phyloP scores from a whole-genome alignment of 1,284 basidiomycete species.

The Cryptococcus maquisensis region DNA sequence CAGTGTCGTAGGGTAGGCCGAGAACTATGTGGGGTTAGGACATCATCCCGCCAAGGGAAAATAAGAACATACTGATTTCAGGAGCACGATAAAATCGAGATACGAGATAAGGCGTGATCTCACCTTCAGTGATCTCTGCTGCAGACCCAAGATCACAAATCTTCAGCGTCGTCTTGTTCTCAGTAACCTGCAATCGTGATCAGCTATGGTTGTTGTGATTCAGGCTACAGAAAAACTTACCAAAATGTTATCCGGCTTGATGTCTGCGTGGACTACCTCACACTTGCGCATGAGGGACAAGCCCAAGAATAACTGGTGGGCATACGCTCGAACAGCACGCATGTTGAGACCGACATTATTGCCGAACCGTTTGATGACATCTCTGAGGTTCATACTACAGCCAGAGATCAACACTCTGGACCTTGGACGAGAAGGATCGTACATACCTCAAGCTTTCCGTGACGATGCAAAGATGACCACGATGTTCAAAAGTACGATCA shows the following conservation, averaged over 20 bases:
- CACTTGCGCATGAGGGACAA: slow-evolving; percentile 79
- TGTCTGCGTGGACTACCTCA: slow-evolving; percentile 95
- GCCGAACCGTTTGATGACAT: slow-evolving; percentile 97
- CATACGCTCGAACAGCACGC: slow-evolving; percentile 93
- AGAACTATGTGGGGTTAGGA: slow-evolving; percentile 61
- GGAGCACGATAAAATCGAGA: slow-evolving; percentile 97
- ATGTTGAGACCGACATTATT: slow-evolving; percentile 97
- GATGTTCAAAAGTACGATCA: slow-evolving; percentile 91
- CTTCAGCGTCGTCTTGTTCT: slow-evolving; percentile 89
- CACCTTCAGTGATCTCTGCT: slow-evolving; percentile 78
- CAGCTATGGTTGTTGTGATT: background rate
- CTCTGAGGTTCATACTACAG: slow-evolving; percentile 89
- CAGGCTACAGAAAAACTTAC: slow-evolving; percentile 52
- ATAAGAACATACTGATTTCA: slow-evolving; percentile 77
- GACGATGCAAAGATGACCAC: slow-evolving; percentile 93
- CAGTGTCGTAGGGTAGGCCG: slow-evolving; percentile 87
- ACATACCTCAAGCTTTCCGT: slow-evolving; percentile 86
- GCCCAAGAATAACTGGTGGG: slow-evolving; percentile 90
- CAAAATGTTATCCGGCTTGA: slow-evolving; percentile 94
- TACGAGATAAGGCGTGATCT: slow-evolving; percentile 97
- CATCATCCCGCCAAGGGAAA: background rate
- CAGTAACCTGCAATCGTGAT: slow-evolving; percentile 68
- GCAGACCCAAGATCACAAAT: slow-evolving; percentile 96
- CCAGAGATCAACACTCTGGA: slow-evolving; percentile 8
- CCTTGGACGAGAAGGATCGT: background rate